Evolutionary conservation across 2,329 filamentous ascomycete species (phyloP).

Genomic region (Trichophyton schoenleinii): DNA sequence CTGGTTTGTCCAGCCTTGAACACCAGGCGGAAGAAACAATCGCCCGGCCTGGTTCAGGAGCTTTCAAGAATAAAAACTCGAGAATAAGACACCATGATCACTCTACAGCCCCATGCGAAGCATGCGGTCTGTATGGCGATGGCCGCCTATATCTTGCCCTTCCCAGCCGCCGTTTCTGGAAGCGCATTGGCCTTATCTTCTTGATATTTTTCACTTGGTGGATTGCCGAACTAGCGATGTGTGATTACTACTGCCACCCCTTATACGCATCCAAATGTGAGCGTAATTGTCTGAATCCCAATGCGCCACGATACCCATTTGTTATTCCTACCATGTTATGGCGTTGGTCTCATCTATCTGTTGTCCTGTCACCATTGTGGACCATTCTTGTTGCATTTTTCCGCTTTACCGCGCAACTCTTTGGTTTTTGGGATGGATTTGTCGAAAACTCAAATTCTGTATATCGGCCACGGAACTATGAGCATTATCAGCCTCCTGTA

Average conservation of each 20-base stretch:
- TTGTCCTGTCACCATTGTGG: constrained; percentile 17
- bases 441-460: constrained; percentile 19
- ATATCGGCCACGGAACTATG: background rate
- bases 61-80: constrained; percentile 10
- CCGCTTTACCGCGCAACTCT: constrained; percentile 23
- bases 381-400: constrained; percentile 22
- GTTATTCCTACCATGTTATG: constrained; percentile 44
- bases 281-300: constrained; percentile 38
- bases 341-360: constrained; percentile 32
- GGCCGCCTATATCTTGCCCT: constrained; percentile 23
- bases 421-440: constrained; percentile 33
- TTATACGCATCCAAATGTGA: constrained; percentile 36
- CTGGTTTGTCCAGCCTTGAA: constrained; percentile 29
- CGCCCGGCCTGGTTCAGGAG: constrained; percentile 7
- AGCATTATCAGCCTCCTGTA: background rate
- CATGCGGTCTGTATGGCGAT: constrained; percentile 18
- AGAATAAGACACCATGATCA: constrained; percentile 6
- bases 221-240: constrained; percentile 37
- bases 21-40: constrained; percentile 20
- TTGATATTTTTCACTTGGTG: constrained; percentile 37
- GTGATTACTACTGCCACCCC: constrained; percentile 41
- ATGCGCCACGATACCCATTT: constrained; percentile 43
- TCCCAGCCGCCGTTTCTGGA: constrained; percentile 28
- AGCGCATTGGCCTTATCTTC: constrained; percentile 27
- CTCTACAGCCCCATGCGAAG: constrained; percentile 15